Evolutionary conservation across 306 rosid genomes (phyloP), one percentile per base, ranked within the genome.

Genomic region (Delonix regia): DNA sequence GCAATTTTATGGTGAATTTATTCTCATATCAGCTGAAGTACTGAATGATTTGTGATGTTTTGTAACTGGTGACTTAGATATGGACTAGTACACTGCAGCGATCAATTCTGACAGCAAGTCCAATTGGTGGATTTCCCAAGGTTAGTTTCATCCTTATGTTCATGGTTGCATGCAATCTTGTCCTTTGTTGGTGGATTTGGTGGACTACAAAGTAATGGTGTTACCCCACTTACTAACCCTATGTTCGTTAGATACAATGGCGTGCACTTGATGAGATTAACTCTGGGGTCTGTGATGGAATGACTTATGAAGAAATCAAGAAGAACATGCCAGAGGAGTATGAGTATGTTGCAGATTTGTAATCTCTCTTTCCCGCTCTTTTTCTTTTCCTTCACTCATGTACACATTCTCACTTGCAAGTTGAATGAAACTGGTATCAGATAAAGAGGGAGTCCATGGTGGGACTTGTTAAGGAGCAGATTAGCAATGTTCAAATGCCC

Each of bases 51-150:
- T 73, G 45, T 68, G 73, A 63, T 73, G 67, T 77, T 77, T 77
- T 77, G 69, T 78, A 60, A 73, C 72, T 57, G 71, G 59, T 83
- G 76, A 69, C 71, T 47, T 84, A 95, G 99, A 95, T 95, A 78
- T 95, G 99, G 99, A 95, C 99, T 45, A 95, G 99, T 88, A 95
- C 99, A 0, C 88, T 95, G 80, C 94, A 95, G 83, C 90, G 99
- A 76, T 85, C 99, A 69, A 95, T 93, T 84, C 80, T 95, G 72
- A 93, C 99, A 3, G 99, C 99, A 68, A 89, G 77, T 79, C 97
- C 89, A 65, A 89, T 95, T 60, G 88, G 68, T 63, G 99, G 98
- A 83, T 93, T 91, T 85, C 99, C 99, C 65, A 95, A 95, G 99
- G 99, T 93, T 56, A 78, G 90, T 74, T 69, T 80, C 83, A 69